Evolutionary conservation across 1,284 basidiomycete species (phyloP), one percentile per base, ranked within the genome.

Genomic region (Irpex lacteus): DNA sequence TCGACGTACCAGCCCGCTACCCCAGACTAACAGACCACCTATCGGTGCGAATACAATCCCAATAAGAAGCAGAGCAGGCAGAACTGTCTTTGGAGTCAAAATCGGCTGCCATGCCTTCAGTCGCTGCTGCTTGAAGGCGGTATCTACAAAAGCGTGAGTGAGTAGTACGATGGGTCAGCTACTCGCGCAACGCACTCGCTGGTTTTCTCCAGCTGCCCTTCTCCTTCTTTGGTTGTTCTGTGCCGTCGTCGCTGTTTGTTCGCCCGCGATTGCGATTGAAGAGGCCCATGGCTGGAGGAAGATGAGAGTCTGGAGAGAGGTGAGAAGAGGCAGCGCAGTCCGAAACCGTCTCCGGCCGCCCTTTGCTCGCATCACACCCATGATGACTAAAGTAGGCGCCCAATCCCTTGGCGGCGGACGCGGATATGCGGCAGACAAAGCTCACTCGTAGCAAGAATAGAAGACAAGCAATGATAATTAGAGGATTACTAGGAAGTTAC

Each of bases 71-170:
- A 99, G 86, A 1, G 96, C 97, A 4, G 98, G 98, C 9, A 99
- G 85, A 13, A 99, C 98, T 1, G 96, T 97, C 77, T 95, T 95
- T 2, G 98, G 98, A 0, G 97, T 98, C 52, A 99, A 85, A 74
- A 99, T 98, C 18, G 98, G 98, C 83, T 99, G 98, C 98, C 98
- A 99, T 72, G 98, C 98, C 81, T 98, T 98, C 74, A 99, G 86
- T 63, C 98, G 93, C 79, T 99, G 98, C 77, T 99, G 98, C 81
- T 98, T 98, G 87, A 98, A 98, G 54, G 97, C 97, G 60, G 97
- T 99, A 79, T 98, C 95, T 86, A 72, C 59, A 68, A 18, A 40
- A 63, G 26, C 53, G 44, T 49, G 40, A 53, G 59, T 54, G 36
- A 44, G 32, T 52, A 44, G 26, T 37, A 26, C 34, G 49, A 61